Percentiles rank a stretch among this genome's conserved stretches.
Conservation (phyloP, 768 basidiomycete species). For the Mycena vitilis region DNA sequence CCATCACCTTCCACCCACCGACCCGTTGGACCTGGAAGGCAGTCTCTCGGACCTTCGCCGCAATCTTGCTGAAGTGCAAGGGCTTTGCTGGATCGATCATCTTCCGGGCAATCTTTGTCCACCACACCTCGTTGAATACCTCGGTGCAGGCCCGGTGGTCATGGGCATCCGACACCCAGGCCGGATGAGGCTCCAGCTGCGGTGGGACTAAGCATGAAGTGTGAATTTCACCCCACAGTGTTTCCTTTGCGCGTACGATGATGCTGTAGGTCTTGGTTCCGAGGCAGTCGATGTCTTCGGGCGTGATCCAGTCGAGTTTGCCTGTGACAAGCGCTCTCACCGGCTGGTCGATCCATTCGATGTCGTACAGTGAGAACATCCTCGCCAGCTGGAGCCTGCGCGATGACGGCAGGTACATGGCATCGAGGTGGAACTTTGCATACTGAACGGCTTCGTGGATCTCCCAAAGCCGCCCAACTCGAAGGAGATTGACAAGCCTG, state of each 20-base stretch:
- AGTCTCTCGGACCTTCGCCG: background rate
- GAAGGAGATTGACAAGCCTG: background rate
- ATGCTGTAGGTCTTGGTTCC: background rate
- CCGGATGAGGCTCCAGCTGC: background rate
- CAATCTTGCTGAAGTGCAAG: background rate
- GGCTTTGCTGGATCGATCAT: background rate
- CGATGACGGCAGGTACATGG: background rate
- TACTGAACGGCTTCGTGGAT: background rate
- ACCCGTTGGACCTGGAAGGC: background rate
- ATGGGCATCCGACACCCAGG: background rate
- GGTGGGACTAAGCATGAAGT: background rate
- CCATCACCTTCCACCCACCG: background rate
- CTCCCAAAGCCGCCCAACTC: slow-evolving; percentile 1
- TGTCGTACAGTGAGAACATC: background rate
- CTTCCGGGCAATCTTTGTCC: background rate
- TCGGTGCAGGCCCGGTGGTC: background rate
- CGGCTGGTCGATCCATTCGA: background rate
- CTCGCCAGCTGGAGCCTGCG: too few species aligned
- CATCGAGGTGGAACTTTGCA: background rate
- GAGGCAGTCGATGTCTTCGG: background rate
- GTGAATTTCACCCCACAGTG: background rate
- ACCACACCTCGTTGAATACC: slow-evolving; percentile 6
- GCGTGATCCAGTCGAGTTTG: background rate
- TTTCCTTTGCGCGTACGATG: background rate
- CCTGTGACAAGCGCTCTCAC: background rate